phyloP scores from a whole-genome alignment of 148 eudicot species.

The Polygonum maritimum region DNA sequence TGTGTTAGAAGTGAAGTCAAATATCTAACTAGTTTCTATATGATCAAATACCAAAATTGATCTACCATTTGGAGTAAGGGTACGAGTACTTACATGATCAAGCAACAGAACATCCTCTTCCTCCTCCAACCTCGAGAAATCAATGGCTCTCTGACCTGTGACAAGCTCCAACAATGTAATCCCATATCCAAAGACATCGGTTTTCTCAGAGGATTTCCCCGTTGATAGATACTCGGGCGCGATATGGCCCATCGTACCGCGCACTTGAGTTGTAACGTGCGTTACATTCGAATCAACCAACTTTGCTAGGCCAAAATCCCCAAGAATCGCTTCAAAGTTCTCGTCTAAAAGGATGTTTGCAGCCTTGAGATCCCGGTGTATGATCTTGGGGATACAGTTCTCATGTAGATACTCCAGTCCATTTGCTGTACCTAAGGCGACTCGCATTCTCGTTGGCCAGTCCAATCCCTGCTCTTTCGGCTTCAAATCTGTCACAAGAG shows the following conservation, averaged over 20 bases:
- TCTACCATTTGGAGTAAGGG: neutral
- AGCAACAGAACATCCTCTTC: slow-evolving; percentile 87
- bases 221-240: slow-evolving; percentile 93
- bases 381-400: slow-evolving; percentile 86
- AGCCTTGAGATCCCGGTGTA: slow-evolving; percentile 94
- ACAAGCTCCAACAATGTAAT: slow-evolving; percentile 84
- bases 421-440: slow-evolving; percentile 83
- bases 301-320: slow-evolving; percentile 89
- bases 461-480: slow-evolving; percentile 77
- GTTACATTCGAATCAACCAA: slow-evolving; percentile 67
- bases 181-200: slow-evolving; percentile 96
- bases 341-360: slow-evolving; percentile 86
- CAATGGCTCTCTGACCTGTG: slow-evolving; percentile 91
- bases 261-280: slow-evolving; percentile 85
- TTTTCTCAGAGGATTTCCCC: slow-evolving; percentile 92
- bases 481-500: slow-evolving; percentile 44
- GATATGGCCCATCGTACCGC: slow-evolving; percentile 98
- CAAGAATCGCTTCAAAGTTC: slow-evolving; percentile 73
- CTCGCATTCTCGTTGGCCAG: slow-evolving; percentile 65
- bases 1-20: neutral
- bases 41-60: no score
- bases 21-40: no score
- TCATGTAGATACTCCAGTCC: slow-evolving; percentile 91
- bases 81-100: slow-evolving; percentile 65
- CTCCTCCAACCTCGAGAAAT: slow-evolving; percentile 86